Base-by-base conservation (phyloP, 257 asterid species). In the Solanum chaucha region DNA sequence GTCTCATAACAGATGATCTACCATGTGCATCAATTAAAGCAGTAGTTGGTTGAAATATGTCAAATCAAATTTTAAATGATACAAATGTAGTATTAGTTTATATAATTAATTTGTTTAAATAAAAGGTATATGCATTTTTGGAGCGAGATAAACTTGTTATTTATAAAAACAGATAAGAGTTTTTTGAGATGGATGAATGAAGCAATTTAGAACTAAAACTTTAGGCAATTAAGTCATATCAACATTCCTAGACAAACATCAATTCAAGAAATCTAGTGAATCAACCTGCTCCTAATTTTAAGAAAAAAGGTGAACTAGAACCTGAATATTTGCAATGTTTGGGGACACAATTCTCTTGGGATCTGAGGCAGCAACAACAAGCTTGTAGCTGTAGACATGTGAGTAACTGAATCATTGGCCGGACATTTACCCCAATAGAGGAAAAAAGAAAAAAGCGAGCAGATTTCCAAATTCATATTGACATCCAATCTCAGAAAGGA, bases 291-390 rank as follows among this genome's bases (percentile, higher is more conserved):
- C 65, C 84, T 78, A 78, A 22, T 72, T 14, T 78, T 46, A 78
- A 78, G 58, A 24, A 78, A 78, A 36, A 46, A 1, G 17, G 64
- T 78, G 26, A 87, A 73, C 73, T 24, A 41, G 84, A 89, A 94
- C 99, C 99, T 96, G 99, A 84, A 96, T 94, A 92, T 96, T 96
- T 88, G 92, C 61, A 65, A 94, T 90, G 88, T 95, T 90, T 85
- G 99, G 98, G 87, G 98, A 88, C 84, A 87, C 95, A 89, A 96
- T 91, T 92, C 95, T 96, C 93, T 89, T 96, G 86, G 98, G 98
- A 88, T 95, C 98, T 67, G 96, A 93, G n/a, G 98, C 96, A 83
- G 97, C 88, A 87, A 94, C 98, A 48, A 96, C 95, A 88, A 96
- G 95, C 93, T 96, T 96, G 92, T 94, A 96, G 78, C 99, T 96